Evolutionary conservation across 2,329 filamentous ascomycete species (phyloP).

Genomic region (Paramyrothecium roridum): DNA sequence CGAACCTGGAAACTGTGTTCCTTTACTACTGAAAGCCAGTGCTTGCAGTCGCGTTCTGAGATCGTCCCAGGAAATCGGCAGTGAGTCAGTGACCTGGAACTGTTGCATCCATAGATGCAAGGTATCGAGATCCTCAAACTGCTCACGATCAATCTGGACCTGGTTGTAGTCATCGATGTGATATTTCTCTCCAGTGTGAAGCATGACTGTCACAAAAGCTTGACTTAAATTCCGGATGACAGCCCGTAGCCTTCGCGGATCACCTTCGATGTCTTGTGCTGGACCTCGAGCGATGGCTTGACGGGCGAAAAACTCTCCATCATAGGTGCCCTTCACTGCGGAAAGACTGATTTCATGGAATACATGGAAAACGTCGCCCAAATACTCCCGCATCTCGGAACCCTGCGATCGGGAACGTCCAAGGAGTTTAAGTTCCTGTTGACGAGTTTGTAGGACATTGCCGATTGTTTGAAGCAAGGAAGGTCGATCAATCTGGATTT

Average conservation of each 20-base stretch:
- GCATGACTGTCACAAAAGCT: constrained; percentile 23
- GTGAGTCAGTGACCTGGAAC: constrained; percentile 26
- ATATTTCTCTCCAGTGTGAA: constrained; percentile 16
- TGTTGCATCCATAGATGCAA: constrained; percentile 16
- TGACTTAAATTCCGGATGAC: constrained; percentile 24
- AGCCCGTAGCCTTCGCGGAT: constrained; percentile 23
- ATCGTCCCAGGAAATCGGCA: constrained; percentile 6
- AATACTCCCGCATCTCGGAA: constrained; percentile 25
- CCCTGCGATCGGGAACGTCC: constrained; percentile 14
- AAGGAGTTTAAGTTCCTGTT: constrained; percentile 12
- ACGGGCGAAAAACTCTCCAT: constrained; percentile 31
- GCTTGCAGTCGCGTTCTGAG: constrained; percentile 24
- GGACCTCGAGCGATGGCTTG: neutral
- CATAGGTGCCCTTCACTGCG: constrained; percentile 24
- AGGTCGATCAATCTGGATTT: constrained; percentile 22
- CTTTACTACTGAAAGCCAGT: constrained; percentile 32
- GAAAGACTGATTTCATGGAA: constrained; percentile 29
- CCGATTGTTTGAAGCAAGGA: constrained; percentile 22
- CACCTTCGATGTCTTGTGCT: constrained; percentile 6
- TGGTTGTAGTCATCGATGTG: constrained; percentile 6
- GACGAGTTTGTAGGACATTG: constrained; percentile 13
- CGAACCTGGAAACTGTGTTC: constrained; percentile 35
- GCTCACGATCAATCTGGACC: neutral
- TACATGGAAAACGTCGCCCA: constrained; percentile 29
- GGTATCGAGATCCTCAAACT: constrained; percentile 22